phyloP scores from a whole-genome alignment of 306 rosid genomes.

The Prunus mongolica region DNA sequence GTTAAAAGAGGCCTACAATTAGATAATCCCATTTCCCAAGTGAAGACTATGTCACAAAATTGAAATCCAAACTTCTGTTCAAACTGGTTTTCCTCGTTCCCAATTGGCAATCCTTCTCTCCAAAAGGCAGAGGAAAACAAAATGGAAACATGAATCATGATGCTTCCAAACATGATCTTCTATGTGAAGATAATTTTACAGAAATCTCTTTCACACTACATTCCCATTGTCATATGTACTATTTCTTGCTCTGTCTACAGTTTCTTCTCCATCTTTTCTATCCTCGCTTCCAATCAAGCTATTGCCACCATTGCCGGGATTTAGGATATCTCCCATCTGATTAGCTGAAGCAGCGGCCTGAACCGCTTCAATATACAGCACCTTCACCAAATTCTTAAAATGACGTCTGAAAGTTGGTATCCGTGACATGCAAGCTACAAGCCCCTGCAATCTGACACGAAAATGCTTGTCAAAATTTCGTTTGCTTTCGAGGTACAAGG shows the following conservation, averaged over 20 bases:
- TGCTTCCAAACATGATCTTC: neutral
- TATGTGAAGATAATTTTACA: neutral
- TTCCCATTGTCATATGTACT: slow-evolving; percentile 4
- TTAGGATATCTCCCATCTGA: slow-evolving; percentile 26
- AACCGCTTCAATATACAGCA: slow-evolving; percentile 62
- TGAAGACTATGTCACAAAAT: too few species aligned
- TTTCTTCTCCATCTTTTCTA: slow-evolving; percentile 12
- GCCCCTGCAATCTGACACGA: slow-evolving; percentile 61
- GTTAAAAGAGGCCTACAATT: too few species aligned
- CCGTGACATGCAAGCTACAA: slow-evolving; percentile 62
- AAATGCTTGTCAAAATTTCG: neutral
- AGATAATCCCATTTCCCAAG: too few species aligned
- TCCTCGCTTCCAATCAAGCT: slow-evolving; percentile 13
- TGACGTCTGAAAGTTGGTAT: slow-evolving; percentile 68
- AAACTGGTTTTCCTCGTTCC: too few species aligned
- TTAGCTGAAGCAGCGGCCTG: slow-evolving; percentile 39
- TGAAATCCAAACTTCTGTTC: too few species aligned
- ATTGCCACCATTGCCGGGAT: slow-evolving; percentile 8
- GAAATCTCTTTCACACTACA: slow-evolving; percentile 13
- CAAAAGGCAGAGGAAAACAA: too few species aligned
- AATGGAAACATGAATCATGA: neutral
- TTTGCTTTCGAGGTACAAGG: neutral
- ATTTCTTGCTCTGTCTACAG: neutral
- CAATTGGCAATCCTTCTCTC: too few species aligned
- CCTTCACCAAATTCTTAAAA: slow-evolving; percentile 53